These are phyloP conservation scores for Elongisporangium anandrum DNA, from an alignment of 352 stramenopile species.

Conservation along the genomic window DNA sequence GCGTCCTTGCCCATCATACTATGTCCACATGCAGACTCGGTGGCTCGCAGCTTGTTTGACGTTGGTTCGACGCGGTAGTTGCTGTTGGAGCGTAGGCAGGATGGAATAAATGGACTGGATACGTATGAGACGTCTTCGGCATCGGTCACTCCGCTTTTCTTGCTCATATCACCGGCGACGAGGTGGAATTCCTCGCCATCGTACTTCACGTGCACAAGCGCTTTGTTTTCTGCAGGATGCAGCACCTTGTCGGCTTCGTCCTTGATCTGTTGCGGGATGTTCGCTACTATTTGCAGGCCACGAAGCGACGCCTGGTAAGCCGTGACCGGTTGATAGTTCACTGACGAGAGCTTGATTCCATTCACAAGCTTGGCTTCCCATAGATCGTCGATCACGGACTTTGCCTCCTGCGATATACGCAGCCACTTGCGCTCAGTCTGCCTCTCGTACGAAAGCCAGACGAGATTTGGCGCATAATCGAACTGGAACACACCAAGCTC, in stretches of 20 bases:
- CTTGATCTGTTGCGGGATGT: constrained; percentile 82
- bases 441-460: constrained; percentile 88
- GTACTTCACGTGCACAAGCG: constrained; percentile 50
- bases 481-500: constrained; percentile 92
- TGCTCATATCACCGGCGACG: constrained; percentile 26
- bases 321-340: constrained; percentile 94
- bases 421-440: constrained; percentile 79
- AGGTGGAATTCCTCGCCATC: constrained; percentile 75
- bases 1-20: constrained; percentile 92
- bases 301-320: constrained; percentile 93
- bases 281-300: constrained; percentile 83
- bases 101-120: constrained; percentile 94
- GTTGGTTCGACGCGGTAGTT: constrained; percentile 87
- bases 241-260: constrained; percentile 49
- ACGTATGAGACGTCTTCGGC: constrained; percentile 98
- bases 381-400: constrained; percentile 95
- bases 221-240: constrained; percentile 2
- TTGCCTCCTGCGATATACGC: constrained; percentile 93
- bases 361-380: constrained; percentile 95
- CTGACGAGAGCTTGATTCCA: constrained; percentile 90
- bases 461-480: constrained; percentile 93
- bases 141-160: constrained; percentile 92
- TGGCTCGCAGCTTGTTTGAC: constrained; percentile 91
- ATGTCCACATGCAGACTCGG: constrained; percentile 83
- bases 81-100: constrained; percentile 92